These are phyloP conservation scores for Ophiorrhiza pumila DNA, from an alignment of 257 asterid genomes.

Conservation along the genomic window DNA sequence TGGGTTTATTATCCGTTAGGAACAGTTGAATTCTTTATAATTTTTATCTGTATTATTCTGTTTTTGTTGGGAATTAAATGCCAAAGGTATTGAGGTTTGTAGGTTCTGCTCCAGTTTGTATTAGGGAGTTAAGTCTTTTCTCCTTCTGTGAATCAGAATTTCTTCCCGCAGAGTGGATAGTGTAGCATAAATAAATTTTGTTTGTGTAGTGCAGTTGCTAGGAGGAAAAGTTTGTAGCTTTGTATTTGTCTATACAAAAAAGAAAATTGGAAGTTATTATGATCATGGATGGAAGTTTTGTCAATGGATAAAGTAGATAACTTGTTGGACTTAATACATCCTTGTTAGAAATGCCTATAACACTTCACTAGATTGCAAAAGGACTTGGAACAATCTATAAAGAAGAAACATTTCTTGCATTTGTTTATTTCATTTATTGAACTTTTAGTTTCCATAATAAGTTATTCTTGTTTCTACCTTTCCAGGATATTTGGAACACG, in stretches of 20 bases:
- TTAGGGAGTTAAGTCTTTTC: not conserved
- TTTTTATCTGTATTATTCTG: not conserved
- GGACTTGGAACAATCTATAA: not conserved
- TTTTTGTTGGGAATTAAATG: not conserved
- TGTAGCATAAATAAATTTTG: not conserved
- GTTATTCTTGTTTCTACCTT: slow-evolving; percentile 20
- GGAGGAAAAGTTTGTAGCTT: not conserved
- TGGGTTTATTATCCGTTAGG: not conserved
- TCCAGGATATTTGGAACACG: slow-evolving; percentile 84
- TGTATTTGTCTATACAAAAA: not conserved
- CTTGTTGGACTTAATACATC: not conserved
- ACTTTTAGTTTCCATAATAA: slow-evolving; percentile 5
- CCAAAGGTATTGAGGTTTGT: not conserved
- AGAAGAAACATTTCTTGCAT: not conserved
- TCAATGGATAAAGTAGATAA: not conserved
- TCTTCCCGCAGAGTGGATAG: not conserved
- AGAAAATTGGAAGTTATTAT: not conserved
- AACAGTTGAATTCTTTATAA: not conserved
- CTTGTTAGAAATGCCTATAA: not conserved
- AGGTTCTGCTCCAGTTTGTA: not conserved
- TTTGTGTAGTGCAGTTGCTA: not conserved
- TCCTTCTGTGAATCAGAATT: no score
- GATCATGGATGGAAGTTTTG: not conserved
- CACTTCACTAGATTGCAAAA: not conserved
- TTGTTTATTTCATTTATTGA: not conserved